Conservation (phyloP, 1,284 basidiomycete species). For the Pseudozyma sp. region DNA sequence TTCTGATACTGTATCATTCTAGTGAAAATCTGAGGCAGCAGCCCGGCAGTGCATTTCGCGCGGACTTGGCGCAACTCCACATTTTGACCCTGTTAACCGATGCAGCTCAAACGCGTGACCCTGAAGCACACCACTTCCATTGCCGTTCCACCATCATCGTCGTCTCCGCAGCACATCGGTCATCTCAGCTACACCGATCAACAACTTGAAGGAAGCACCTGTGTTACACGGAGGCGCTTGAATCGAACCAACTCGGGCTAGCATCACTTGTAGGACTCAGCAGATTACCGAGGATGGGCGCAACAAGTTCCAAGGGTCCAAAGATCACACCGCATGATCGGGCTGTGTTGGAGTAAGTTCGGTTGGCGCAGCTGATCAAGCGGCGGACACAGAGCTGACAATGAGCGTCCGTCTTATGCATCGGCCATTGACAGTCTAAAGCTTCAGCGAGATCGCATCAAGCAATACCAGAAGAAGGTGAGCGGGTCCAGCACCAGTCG, state of each 20-base stretch:
- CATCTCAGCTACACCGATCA: no score
- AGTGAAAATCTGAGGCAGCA: not conserved
- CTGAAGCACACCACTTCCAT: not conserved
- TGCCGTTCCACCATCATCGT: conserved; percentile 13
- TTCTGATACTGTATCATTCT: not conserved
- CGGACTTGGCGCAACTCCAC: conserved; percentile 4
- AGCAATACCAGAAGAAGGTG: conserved; percentile 95
- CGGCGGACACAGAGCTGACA: no score
- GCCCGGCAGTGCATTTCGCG: not conserved
- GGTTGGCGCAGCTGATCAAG: not conserved
- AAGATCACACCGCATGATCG: conserved; percentile 93
- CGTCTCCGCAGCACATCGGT: not conserved
- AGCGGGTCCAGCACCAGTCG: not conserved
- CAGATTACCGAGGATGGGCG: conserved; percentile 60
- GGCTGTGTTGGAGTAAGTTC: conserved; percentile 87
- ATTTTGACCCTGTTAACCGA: conserved; percentile 4
- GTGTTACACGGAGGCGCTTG: no score
- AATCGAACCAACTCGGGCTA: not conserved
- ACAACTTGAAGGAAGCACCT: no score
- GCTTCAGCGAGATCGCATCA: conserved; percentile 92
- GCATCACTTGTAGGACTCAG: no score
- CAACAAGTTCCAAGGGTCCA: conserved; percentile 49
- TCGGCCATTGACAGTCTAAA: conserved; percentile 77
- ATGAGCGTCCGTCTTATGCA: not conserved
- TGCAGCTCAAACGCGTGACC: conserved; percentile 4